Base-by-base conservation (phyloP, 1,284 basidiomycete species). In the Puccinia triticina region DNA sequence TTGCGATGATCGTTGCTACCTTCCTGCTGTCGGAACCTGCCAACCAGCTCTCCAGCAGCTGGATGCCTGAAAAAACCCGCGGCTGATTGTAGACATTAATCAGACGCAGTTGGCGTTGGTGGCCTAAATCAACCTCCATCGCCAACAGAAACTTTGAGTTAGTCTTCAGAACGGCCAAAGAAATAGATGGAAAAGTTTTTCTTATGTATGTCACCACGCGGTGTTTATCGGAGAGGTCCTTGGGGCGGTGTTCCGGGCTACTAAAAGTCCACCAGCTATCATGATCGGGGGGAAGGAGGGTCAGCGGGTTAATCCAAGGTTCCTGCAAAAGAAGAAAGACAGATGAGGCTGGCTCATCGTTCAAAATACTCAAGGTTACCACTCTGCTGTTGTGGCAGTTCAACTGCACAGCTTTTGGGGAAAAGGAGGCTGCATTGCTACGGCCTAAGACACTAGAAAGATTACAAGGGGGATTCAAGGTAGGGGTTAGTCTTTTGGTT, bases 191-290 rank as follows among this genome's bases (percentile, higher is more conserved):
- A 3, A 55, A 0, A 1, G 18, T 14, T 73, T 73, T 73, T 26
- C 50, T 7, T 18, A 55, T 18, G 18, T 73, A 73, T 2, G 48
- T 29, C 11, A 55, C 46, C 0, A 37, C 32, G 16, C 32, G 32
- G 18, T 73, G 46, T 37, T 73, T 73, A 32, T 73, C 32, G 0
- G 10, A 0, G 4, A 53, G 71, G n/a, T 50, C 32, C 5, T 12
- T 73, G 1, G 71, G 71, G 2, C 2, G 29, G 32, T 73, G 71
- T 16, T 46, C 48, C 12, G 29, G 71, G 32, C 71, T 73, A 32
- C 37, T 55, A 32, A 73, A 37, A 26, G 71, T 55, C 43, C 50
- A 73, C 71, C 71, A 73, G 1, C n/a, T 50, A n/a, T 73, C 71
- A 34, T 73, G 71, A 26, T 73, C 50, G 18, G 50, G 71, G 21